Conservation (phyloP, 164 flowering plant species). For the Macadamia integrifolia region DNA sequence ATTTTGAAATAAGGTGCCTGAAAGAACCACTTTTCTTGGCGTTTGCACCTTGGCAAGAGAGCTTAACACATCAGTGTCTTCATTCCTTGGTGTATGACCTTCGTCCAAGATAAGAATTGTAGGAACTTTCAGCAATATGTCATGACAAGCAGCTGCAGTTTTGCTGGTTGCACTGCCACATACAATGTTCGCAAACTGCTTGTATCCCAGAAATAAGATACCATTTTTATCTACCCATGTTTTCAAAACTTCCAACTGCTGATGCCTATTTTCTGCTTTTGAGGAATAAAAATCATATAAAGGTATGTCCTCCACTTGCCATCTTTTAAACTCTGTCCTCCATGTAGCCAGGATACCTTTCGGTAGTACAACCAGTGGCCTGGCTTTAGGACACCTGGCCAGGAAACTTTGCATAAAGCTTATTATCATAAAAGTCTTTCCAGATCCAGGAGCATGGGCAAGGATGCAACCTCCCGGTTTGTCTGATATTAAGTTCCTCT, state of each 20-base stretch:
- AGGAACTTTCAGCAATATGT: slow-evolving; percentile 57
- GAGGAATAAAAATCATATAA: slow-evolving; percentile 62
- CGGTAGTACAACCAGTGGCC: slow-evolving; percentile 77
- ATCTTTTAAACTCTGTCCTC: slow-evolving; percentile 73
- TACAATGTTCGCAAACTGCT: slow-evolving; percentile 73
- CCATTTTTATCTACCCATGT: slow-evolving; percentile 65
- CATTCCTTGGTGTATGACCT: slow-evolving; percentile 90
- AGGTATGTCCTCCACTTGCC: slow-evolving; percentile 81
- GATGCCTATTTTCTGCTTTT: slow-evolving; percentile 61
- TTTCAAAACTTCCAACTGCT: slow-evolving; percentile 62
- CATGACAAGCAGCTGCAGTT: slow-evolving; percentile 44
- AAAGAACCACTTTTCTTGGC: slow-evolving; percentile 80
- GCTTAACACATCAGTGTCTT: slow-evolving; percentile 55
- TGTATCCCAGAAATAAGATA: slow-evolving; percentile 73
- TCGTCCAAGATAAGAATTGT: slow-evolving; percentile 80
- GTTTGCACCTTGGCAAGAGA: slow-evolving; percentile 69
- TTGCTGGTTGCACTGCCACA: slow-evolving; percentile 30
- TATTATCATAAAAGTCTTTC: slow-evolving; percentile 89
- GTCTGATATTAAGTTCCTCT: slow-evolving; percentile 60
- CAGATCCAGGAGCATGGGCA: slow-evolving; percentile 99
- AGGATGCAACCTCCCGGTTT: slow-evolving; percentile 87
- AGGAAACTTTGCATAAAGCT: slow-evolving; percentile 88
- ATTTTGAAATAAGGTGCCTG: slow-evolving; percentile 90
- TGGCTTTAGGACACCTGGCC: slow-evolving; percentile 63
- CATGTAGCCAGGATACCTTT: slow-evolving; percentile 74